These are phyloP conservation scores for Rhodamnia argentea DNA, from an alignment of 345 rosid species.

Conservation along the genomic window DNA sequence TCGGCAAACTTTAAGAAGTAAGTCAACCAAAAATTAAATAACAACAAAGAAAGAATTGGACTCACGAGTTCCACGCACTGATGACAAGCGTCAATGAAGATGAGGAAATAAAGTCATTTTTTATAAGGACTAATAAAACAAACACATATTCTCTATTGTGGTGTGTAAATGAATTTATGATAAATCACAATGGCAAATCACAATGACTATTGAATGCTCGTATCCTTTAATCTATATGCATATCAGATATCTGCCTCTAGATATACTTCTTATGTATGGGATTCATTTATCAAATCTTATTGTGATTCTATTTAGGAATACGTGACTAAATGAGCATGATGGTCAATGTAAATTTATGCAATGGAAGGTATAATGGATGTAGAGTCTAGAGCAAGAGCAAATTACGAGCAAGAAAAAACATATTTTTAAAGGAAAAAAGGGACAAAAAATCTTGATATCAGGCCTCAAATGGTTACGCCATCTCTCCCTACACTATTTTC, in stretches of 20 bases:
- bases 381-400: too few relatives aligned
- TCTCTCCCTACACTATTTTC: constrained; percentile 1
- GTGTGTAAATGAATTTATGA: background rate
- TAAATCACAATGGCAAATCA: background rate
- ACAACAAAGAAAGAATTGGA: rapidly evolving
- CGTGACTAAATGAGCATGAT: too few relatives aligned
- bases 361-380: too few relatives aligned
- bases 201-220: too few relatives aligned
- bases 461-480: background rate
- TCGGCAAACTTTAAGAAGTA: background rate
- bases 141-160: background rate
- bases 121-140: background rate
- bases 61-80: background rate
- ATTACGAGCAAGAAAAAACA: too few relatives aligned
- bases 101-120: background rate
- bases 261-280: too few relatives aligned
- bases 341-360: too few relatives aligned
- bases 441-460: background rate
- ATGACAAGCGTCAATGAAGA: background rate
- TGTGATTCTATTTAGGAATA: too few relatives aligned
- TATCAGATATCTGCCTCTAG: too few relatives aligned
- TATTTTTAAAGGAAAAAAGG: too few relatives aligned
- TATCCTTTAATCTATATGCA: too few relatives aligned
- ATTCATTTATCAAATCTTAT: too few relatives aligned
- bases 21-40: background rate